phyloP scores from a whole-genome alignment of 2,329 filamentous ascomycete species.

The Fusarium phyllophilum region DNA sequence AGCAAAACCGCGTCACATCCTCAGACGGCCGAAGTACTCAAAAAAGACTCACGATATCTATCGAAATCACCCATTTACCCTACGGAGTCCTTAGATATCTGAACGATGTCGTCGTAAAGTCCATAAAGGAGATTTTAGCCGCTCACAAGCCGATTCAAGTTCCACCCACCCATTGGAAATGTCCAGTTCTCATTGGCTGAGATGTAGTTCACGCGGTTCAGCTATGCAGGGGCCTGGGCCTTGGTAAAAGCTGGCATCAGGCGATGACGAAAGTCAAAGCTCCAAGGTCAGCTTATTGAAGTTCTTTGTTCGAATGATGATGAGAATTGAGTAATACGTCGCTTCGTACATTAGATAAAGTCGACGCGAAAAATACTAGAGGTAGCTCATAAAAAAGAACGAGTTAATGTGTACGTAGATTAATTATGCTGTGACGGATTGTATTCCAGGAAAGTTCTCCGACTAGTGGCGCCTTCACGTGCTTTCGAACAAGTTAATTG shows the following conservation, averaged over 20 bases:
- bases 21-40: not conserved
- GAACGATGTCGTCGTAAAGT: too few species aligned
- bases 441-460: not conserved
- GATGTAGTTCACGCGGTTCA: constrained; percentile 10
- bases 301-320: not conserved
- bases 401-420: not conserved
- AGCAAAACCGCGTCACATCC: not conserved
- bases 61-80: too few species aligned
- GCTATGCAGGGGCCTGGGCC: constrained; percentile 28
- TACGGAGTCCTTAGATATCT: too few species aligned
- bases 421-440: too few species aligned
- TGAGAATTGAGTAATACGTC: not conserved
- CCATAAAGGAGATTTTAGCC: not conserved
- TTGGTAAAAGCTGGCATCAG: constrained; percentile 13
- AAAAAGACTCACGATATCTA: too few species aligned
- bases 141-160: not conserved
- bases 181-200: constrained; percentile 8
- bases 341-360: not conserved
- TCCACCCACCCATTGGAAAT: not conserved
- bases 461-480: constrained; percentile 4
- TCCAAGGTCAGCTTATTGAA: constrained; percentile 6
- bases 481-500: constrained; percentile 9
- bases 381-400: not conserved
- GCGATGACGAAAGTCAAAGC: constrained; percentile 32
- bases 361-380: not conserved